These are phyloP conservation scores for Wickerhamomyces queroliae DNA, from an alignment of 805 yeast species.

Conservation along the genomic window DNA sequence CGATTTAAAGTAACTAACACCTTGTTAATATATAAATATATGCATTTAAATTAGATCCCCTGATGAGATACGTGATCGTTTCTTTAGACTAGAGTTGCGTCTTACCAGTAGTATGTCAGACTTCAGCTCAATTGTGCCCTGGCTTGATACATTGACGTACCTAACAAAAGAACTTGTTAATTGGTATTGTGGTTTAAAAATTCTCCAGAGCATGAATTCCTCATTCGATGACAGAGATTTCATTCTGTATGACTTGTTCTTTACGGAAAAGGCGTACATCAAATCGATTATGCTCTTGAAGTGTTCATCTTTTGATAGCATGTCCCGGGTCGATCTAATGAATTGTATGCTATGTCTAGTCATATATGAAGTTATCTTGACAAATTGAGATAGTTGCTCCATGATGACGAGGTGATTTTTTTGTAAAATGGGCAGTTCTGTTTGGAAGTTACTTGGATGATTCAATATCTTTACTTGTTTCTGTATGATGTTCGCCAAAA, in stretches of 20 bases:
- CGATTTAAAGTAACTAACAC: conserved; percentile 4
- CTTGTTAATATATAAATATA: too few species aligned
- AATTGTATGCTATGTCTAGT: too few species aligned
- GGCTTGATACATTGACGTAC: too few species aligned
- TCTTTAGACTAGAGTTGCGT: too few species aligned
- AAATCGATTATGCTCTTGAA: not conserved
- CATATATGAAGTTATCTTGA: not conserved
- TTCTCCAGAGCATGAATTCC: not conserved
- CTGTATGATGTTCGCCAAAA: not conserved
- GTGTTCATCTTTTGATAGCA: too few species aligned
- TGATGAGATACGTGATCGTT: conserved; percentile 6
- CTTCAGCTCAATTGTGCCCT: not conserved
- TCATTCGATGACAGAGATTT: not conserved
- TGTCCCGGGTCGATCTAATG: too few species aligned
- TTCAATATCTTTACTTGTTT: conserved; percentile 4
- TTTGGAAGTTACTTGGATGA: not conserved
- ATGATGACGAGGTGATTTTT: conserved; percentile 7
- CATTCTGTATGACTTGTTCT: not conserved
- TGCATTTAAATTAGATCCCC: too few species aligned
- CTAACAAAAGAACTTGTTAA: not conserved
- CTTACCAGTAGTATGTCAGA: not conserved
- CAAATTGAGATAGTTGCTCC: conserved; percentile 5
- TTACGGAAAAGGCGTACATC: conserved; percentile 6
- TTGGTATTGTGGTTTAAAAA: conserved; percentile 5
- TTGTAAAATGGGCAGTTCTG: conserved; percentile 1